phyloP scores from a whole-genome alignment of 208 protist species.

The Crithidia expoeki region DNA sequence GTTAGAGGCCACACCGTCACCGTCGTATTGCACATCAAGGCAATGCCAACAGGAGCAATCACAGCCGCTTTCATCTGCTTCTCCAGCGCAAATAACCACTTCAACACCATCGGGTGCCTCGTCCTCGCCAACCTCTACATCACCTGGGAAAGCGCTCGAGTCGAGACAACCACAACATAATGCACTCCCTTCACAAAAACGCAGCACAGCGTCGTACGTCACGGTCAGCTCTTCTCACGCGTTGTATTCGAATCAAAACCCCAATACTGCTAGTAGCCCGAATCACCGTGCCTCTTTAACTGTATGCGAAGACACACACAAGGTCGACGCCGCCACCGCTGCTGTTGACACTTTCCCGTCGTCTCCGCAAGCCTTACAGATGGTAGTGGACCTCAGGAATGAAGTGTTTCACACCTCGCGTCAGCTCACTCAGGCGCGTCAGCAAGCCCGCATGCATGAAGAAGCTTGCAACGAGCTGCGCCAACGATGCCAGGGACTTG shows the following conservation, averaged over 20 bases:
- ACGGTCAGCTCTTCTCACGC: neutral
- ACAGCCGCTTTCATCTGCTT: too few relatives aligned
- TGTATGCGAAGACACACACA: neutral
- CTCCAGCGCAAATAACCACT: too few relatives aligned
- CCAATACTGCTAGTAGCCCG: too few relatives aligned
- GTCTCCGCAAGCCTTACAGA: neutral
- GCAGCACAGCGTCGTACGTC: neutral
- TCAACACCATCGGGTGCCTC: too few relatives aligned
- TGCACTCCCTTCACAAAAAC: neutral
- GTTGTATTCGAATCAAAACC: too few relatives aligned
- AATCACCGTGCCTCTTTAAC: too few relatives aligned
- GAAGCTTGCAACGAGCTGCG: conserved; percentile 26
- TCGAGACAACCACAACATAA: neutral
- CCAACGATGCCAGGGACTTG: conserved; percentile 16
- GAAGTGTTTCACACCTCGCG: conserved; percentile 21
- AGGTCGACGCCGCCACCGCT: neutral
- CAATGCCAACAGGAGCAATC: too few relatives aligned
- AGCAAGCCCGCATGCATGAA: conserved; percentile 13
- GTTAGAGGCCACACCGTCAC: too few relatives aligned
- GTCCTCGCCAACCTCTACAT: neutral
- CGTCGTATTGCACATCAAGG: too few relatives aligned
- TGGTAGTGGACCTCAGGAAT: conserved; percentile 16
- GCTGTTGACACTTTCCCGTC: neutral
- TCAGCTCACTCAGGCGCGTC: conserved; percentile 19
- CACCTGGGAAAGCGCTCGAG: neutral